Conservation (phyloP, 169 alveolate species). For the Cardiosporidium cionae region DNA sequence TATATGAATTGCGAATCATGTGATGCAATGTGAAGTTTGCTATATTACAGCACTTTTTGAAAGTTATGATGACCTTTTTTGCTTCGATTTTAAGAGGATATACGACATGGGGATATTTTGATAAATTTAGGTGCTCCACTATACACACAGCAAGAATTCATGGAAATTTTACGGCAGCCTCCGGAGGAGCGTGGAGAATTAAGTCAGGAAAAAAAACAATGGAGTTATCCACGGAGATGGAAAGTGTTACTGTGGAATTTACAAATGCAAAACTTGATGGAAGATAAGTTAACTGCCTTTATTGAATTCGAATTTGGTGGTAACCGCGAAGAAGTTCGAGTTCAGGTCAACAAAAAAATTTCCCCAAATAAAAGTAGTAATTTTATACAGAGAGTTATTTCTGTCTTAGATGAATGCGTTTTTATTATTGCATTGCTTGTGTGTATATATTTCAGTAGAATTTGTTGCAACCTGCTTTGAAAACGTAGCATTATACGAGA, state of each 20-base stretch:
- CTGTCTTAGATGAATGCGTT: not conserved
- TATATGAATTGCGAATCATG: no score
- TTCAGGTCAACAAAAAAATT: not conserved
- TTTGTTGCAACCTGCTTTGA: not conserved
- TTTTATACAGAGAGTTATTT: no score
- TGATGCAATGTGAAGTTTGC: no score
- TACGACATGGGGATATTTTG: no score
- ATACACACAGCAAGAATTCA: constrained; percentile 16
- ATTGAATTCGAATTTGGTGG: constrained; percentile 28
- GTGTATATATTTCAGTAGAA: not conserved
- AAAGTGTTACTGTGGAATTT: constrained; percentile 30
- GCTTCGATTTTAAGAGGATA: no score
- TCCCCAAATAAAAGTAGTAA: no score
- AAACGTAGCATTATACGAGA: no score
- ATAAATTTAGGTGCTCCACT: constrained; percentile 17
- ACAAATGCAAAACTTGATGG: constrained; percentile 11
- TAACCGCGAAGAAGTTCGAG: constrained; percentile 14
- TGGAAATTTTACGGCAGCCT: constrained; percentile 4
- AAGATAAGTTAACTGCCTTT: not conserved
- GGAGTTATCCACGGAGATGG: constrained; percentile 23
- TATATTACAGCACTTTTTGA: no score
- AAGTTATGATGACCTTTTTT: no score
- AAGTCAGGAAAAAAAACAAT: constrained; percentile 15
- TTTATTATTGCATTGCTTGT: not conserved
- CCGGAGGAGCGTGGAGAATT: constrained; percentile 13